Evolutionary conservation across 2,329 filamentous ascomycete genomes (phyloP), one percentile per base, ranked within the genome.

Genomic region (Fonsecaea erecta): DNA sequence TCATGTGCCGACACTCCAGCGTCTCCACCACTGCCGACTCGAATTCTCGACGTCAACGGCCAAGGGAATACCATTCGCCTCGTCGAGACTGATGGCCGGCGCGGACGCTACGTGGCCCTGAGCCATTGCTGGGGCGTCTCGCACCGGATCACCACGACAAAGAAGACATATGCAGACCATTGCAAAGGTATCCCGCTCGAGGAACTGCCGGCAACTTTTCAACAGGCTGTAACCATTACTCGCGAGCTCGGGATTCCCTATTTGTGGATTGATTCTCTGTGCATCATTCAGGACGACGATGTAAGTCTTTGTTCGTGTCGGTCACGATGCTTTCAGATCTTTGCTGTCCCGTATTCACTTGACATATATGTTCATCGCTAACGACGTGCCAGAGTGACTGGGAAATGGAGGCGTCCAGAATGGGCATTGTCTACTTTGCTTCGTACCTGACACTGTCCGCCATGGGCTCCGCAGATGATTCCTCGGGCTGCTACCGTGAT

Each of bases 381-480:
- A 48, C 21, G 43, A 48, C 43, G 4, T 48, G 21, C 6, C n/a
- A 48, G 43, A 2, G 21, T 48, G 43, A 48, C 18, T 48, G 43
- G 43, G 43, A 48, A 24, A 48, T 11, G 18, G 43, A 48, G 43
- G 43, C 43, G 21, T 48, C 43, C 18, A 48, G 43, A 18, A 48
- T 48, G 43, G 43, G 43, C 43, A 24, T 48, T 11, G 43, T 48
- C 43, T 48, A 48, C 43, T 48, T 48, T 21, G 18, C 43, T 48
- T 48, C 43, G 9, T 48, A 48, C 21, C 18, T 48, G 43, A 48
- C 18, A 48, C 43, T 48, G 18, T 48, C 43, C 7, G 43, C 43
- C 21, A 48, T 48, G 43, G 24, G 43, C 18, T 48, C 43, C 2
- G 43, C 43, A 24, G 43, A 48, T 48, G 43, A 48, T 16, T 48